Percentiles rank a stretch among this genome's conserved stretches.
These are phyloP conservation scores for Penicillium paxilli DNA, from an alignment of 495 filamentous ascomycete genomes.

Conservation along the genomic window DNA sequence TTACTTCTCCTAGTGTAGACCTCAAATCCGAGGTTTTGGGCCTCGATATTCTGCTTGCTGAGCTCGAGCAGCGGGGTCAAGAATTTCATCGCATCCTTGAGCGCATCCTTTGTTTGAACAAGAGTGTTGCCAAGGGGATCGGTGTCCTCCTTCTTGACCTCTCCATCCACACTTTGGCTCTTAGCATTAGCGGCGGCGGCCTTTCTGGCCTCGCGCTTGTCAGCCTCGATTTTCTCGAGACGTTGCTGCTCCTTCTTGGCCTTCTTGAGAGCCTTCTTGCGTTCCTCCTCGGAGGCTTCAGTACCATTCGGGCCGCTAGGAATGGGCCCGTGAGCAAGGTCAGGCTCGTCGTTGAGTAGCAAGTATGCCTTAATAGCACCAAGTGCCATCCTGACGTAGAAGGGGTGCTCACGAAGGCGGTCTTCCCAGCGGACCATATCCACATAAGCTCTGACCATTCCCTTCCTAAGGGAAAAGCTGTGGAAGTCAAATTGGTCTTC, in stretches of 20 bases:
- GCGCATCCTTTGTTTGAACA: constrained; percentile 73
- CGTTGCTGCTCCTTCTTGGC: constrained; percentile 90
- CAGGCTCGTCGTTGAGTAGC: constrained; percentile 73
- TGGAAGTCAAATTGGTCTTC: constrained; percentile 99
- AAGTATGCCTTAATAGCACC: constrained; percentile 80
- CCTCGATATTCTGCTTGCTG: constrained; percentile 77
- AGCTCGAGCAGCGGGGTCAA: constrained; percentile 75
- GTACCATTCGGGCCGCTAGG: constrained; percentile 57
- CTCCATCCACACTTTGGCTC: constrained; percentile 42
- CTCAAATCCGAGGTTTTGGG: constrained; percentile 85
- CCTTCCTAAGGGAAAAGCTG: constrained; percentile 91
- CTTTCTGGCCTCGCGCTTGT: constrained; percentile 66
- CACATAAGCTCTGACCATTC: constrained; percentile 90
- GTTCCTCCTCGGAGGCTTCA: constrained; percentile 63
- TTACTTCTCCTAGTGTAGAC: constrained; percentile 78
- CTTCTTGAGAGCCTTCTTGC: constrained; percentile 94
- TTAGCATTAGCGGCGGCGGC: constrained; percentile 49
- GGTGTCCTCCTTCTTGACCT: constrained; percentile 76
- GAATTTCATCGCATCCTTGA: constrained; percentile 87
- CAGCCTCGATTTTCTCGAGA: constrained; percentile 75
- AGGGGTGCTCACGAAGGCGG: constrained; percentile 83
- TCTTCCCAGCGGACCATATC: constrained; percentile 98
- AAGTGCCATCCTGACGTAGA: constrained; percentile 84
- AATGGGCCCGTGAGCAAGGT: constrained; percentile 56
- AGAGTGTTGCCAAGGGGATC: constrained; percentile 83